These are phyloP conservation scores for Drechslera avenae DNA, from an alignment of 2,329 filamentous ascomycete genomes.

Conservation along the genomic window DNA sequence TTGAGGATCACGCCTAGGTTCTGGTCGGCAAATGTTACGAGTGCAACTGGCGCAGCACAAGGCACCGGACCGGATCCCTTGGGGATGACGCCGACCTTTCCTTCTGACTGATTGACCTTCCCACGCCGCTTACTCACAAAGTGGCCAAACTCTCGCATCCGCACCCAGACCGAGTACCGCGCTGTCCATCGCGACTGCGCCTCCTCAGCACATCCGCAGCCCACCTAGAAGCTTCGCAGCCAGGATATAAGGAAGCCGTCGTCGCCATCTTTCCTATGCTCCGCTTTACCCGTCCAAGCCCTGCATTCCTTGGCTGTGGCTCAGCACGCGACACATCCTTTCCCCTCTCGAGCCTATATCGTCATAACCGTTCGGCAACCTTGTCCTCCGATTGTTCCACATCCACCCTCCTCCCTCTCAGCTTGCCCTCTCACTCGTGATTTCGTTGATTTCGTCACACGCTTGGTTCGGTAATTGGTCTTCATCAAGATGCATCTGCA, in stretches of 20 bases:
- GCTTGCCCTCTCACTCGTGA: neutral
- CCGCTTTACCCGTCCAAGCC: conserved; percentile 7
- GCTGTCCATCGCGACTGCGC: conserved; percentile 1
- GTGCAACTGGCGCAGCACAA: neutral
- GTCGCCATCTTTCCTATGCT: conserved; percentile 7
- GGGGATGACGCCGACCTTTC: neutral
- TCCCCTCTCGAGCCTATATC: conserved; percentile 11
- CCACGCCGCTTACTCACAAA: neutral
- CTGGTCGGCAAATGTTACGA: neutral
- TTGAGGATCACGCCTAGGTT: neutral
- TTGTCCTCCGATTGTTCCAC: neutral
- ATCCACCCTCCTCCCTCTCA: conserved; percentile 7
- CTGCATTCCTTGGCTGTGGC: conserved; percentile 18
- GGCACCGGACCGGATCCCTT: neutral
- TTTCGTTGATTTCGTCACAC: conserved; percentile 5
- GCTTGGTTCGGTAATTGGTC: neutral
- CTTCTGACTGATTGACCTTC: neutral
- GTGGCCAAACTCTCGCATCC: neutral
- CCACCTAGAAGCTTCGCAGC: neutral
- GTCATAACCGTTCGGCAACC: conserved; percentile 12
- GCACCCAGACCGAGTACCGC: neutral
- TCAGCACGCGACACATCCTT: conserved; percentile 17
- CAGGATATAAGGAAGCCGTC: neutral
- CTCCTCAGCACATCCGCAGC: conserved; percentile 6
- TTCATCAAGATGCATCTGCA: conserved; percentile 22